Conservation (phyloP, 2,329 filamentous ascomycete genomes). For the Macrophomina phaseolina region DNA sequence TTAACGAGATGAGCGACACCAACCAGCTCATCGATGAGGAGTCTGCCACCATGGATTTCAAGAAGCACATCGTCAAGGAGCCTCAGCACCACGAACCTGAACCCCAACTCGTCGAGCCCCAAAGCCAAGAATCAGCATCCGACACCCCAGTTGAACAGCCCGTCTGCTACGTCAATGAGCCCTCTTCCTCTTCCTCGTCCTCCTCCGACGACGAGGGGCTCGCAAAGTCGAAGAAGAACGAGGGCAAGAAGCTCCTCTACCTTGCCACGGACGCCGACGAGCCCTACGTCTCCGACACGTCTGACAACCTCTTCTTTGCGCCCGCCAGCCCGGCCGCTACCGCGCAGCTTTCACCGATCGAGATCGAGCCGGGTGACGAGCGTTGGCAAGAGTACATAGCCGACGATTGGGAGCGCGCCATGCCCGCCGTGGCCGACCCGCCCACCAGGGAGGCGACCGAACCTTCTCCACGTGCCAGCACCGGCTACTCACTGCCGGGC, state of each 20-base stretch:
- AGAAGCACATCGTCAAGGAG: too few relatives aligned
- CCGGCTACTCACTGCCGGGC: not conserved
- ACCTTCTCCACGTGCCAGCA: not conserved
- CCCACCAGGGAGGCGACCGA: too few relatives aligned
- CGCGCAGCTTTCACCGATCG: not conserved
- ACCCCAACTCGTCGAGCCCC: too few relatives aligned
- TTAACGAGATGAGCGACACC: too few relatives aligned
- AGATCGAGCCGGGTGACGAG: not conserved
- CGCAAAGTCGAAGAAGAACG: not conserved
- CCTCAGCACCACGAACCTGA: too few relatives aligned
- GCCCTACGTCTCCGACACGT: too few relatives aligned
- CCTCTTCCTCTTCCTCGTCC: not conserved
- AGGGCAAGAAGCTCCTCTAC: not conserved
- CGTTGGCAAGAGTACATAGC: not conserved
- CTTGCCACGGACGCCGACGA: not conserved
- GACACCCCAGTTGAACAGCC: not conserved
- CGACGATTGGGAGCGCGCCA: not conserved
- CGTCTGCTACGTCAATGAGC: not conserved
- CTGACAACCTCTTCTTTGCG: too few relatives aligned
- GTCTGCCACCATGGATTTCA: too few relatives aligned
- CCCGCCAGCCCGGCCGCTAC: too few relatives aligned
- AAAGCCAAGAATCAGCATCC: too few relatives aligned
- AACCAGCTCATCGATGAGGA: too few relatives aligned
- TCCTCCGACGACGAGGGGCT: not conserved
- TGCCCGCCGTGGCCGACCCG: not conserved